phyloP scores from a whole-genome alignment of 768 basidiomycete genomes.

The Russula dissimulans region DNA sequence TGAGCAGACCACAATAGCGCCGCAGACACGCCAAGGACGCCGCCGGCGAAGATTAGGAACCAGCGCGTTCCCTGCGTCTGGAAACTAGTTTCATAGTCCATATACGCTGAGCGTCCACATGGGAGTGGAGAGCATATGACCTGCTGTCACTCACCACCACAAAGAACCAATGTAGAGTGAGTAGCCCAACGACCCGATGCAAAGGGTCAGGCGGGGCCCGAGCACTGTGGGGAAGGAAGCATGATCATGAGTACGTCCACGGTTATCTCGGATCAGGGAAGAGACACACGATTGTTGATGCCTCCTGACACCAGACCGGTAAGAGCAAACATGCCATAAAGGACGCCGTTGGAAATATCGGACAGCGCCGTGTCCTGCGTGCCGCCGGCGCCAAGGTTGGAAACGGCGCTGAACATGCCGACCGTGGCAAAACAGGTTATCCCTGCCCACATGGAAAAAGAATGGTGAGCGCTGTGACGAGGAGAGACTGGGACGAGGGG shows the following conservation, averaged over 20 bases:
- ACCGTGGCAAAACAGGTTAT: constrained; percentile 28
- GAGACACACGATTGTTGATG: constrained; percentile 27
- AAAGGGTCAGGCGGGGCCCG: constrained; percentile 42
- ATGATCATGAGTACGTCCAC: neutral
- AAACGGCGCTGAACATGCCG: constrained; percentile 34
- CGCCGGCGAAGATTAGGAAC: constrained; percentile 43
- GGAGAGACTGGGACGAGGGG: neutral
- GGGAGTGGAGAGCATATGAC: neutral
- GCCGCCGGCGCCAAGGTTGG: constrained; percentile 33
- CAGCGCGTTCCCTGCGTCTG: constrained; percentile 31
- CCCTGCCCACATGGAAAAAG: neutral
- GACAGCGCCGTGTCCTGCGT: constrained; percentile 32
- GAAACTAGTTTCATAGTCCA: constrained; percentile 22
- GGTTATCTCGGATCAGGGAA: neutral
- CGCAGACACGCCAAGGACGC: constrained; percentile 41
- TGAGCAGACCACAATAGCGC: constrained; percentile 47
- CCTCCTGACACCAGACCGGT: constrained; percentile 34
- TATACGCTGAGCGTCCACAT: neutral
- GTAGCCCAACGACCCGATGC: constrained; percentile 44
- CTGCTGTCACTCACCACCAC: constrained; percentile 31
- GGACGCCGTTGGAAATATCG: constrained; percentile 33
- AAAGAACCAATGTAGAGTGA: constrained; percentile 40
- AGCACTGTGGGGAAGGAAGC: constrained; percentile 26
- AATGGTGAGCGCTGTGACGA: neutral
- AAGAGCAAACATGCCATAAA: constrained; percentile 37